These are phyloP conservation scores for Fraxinus ornus DNA, from an alignment of 305 asterid species.

Conservation along the genomic window DNA sequence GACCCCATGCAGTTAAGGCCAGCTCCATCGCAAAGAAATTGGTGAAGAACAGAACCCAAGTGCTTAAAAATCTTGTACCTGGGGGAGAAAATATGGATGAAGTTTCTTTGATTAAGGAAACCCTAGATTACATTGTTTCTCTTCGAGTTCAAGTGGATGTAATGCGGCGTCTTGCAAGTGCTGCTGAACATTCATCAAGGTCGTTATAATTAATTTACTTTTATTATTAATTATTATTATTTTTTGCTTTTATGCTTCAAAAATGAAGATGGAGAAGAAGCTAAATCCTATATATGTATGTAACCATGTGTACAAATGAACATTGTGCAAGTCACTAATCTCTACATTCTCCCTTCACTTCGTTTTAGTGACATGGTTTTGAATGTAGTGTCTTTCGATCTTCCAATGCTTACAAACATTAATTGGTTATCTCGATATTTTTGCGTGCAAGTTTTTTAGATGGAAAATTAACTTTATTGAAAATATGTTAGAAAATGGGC, in stretches of 20 bases:
- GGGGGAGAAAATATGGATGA: constrained; percentile 76
- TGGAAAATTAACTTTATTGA: neutral
- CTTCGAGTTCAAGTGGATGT: constrained; percentile 77
- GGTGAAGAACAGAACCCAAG: constrained; percentile 53
- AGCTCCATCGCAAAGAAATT: constrained; percentile 42
- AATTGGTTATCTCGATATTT: neutral
- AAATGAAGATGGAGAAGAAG: neutral
- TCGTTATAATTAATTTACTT: constrained; percentile 1
- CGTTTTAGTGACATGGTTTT: neutral
- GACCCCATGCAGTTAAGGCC: constrained; percentile 18
- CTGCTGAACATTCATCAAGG: constrained; percentile 31
- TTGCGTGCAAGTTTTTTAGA: neutral
- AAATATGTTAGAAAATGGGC: neutral
- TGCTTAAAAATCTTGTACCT: constrained; percentile 76
- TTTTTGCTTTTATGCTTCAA: neutral
- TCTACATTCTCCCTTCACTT: neutral
- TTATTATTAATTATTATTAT: constrained; percentile 4
- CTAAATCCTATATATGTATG: neutral
- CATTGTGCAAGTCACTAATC: neutral
- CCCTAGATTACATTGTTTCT: constrained; percentile 82
- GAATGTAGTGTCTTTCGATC: neutral
- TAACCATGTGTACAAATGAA: neutral
- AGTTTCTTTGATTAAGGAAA: constrained; percentile 62
- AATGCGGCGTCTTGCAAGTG: constrained; percentile 64
- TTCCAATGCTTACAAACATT: neutral